Percentiles rank a stretch among this genome's conserved stretches.
These are phyloP conservation scores for Penicillium verrucosum DNA, from an alignment of 2,329 filamentous ascomycete species.

Conservation along the genomic window DNA sequence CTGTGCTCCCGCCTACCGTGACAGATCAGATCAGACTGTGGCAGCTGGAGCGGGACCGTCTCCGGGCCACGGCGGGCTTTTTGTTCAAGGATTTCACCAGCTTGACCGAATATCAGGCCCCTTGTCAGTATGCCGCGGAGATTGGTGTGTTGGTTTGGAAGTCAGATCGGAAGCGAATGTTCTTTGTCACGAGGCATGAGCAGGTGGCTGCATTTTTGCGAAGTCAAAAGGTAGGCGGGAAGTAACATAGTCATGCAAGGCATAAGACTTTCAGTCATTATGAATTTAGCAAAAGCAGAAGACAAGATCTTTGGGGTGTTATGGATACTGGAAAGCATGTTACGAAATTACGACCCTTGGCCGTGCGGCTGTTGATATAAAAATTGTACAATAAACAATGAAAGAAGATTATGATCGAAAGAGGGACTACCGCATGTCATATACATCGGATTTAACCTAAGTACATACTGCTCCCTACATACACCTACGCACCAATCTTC, in stretches of 20 bases:
- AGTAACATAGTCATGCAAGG: not conserved
- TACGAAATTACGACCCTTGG: conserved; percentile 18
- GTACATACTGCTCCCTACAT: no score
- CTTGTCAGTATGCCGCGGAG: conserved; percentile 70
- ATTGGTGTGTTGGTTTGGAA: conserved; percentile 88
- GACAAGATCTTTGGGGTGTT: conserved; percentile 9
- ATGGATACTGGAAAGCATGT: conserved; percentile 8
- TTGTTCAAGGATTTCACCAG: conserved; percentile 84
- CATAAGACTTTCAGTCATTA: not conserved
- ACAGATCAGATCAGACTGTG: conserved; percentile 96
- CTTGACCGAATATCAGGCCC: conserved; percentile 58
- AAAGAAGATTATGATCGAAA: not conserved
- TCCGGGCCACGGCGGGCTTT: conserved; percentile 79
- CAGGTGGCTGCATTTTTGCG: conserved; percentile 80
- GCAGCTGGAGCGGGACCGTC: conserved; percentile 95
- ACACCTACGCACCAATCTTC: not conserved
- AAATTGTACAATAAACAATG: conserved; percentile 14
- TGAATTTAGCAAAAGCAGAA: not conserved
- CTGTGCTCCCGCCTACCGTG: conserved; percentile 87
- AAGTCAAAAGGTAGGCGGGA: conserved; percentile 47
- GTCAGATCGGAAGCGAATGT: conserved; percentile 73
- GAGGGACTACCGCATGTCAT: not conserved
- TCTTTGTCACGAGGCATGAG: conserved; percentile 89
- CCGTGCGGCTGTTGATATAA: not conserved
- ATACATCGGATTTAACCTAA: not conserved